Percentiles rank a stretch among this genome's conserved stretches.
These are phyloP conservation scores for Zychaea mexicana DNA, from an alignment of 371 early-diverging fungal genomes.

Conservation along the genomic window DNA sequence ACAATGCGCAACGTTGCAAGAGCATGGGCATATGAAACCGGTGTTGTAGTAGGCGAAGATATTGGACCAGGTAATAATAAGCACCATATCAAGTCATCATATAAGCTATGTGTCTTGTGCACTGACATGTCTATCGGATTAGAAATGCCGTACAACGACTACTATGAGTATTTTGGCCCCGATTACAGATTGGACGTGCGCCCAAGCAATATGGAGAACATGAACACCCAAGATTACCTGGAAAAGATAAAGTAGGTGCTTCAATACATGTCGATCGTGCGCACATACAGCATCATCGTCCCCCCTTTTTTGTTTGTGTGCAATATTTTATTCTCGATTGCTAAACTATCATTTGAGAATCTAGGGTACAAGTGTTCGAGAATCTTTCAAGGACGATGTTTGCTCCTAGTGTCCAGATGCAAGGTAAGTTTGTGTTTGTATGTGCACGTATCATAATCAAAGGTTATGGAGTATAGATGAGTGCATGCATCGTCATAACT, in stretches of 20 bases:
- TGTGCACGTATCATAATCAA: too few relatives aligned
- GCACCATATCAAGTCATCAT: conserved; percentile 5
- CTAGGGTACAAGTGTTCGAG: conserved; percentile 63
- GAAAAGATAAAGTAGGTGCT: conserved; percentile 65
- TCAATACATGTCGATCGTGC: background rate
- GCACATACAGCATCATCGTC: background rate
- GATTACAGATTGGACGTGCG: conserved; percentile 89
- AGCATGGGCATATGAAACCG: conserved; percentile 96
- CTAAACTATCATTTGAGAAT: too few relatives aligned
- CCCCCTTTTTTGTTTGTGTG: background rate
- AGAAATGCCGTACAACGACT: conserved; percentile 78
- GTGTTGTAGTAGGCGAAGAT: conserved; percentile 83
- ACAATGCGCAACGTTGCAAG: conserved; percentile 92
- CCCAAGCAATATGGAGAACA: conserved; percentile 88
- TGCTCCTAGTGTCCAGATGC: conserved; percentile 74
- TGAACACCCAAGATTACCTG: conserved; percentile 82
- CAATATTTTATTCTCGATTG: too few relatives aligned
- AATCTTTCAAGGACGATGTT: conserved; percentile 76
- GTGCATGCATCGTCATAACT: conserved; percentile 34
- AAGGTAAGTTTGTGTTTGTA: conserved; percentile 29
- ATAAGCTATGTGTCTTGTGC: background rate
- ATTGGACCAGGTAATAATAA: conserved; percentile 69
- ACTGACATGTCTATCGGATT: conserved; percentile 68
- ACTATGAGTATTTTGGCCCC: conserved; percentile 80
- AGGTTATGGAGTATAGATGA: background rate